Base-by-base conservation (phyloP, 2,329 filamentous ascomycete genomes). In the Penicillium crustosum region DNA sequence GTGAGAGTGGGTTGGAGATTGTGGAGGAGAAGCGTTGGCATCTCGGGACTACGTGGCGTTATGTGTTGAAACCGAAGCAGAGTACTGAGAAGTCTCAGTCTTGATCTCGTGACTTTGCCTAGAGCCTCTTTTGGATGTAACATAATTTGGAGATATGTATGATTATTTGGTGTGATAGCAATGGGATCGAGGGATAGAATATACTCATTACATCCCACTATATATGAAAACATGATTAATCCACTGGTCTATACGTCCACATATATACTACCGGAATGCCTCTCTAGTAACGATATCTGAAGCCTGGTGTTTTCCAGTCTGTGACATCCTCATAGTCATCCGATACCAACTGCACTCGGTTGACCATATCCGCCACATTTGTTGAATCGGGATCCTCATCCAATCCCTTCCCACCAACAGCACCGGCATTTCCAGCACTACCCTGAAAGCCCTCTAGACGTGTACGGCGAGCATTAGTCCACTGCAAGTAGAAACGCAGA, bases 231-330 rank as follows among this genome's bases (percentile, higher is more conserved):
- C 12, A 31, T 31, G 43, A 15, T 45, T 4, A 6, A 25, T 25
- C 25, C 25, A 23, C 6, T 17, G 15, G 15, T 1, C 15, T n/a
- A 3, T 17, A 17, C 15, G 15, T 12, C 45, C 19, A 47, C n/a
- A n/a, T 48, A 4, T 5, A 15, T 35, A 12, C 45, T 9, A 8
- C 23, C 17, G 7, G 12, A 3, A 6, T 31, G 39, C 25, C 19
- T 25, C 33, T 23, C 27, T 51, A 63, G 29, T 59, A 63, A 29
- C 84, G 78, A 70, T 87, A 87, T 42, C 83, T 78, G 60, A 87
- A 87, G 0, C 84, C 85, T 19, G 78, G 68, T 1, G 79, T 84
- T 38, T 85, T 79, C 81, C 82, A 85, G 64, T 87, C 85, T 2
- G 85, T 86, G 2, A 82, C 70, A 68, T 87, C 83, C 21, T 85